These are phyloP conservation scores for Pichia insulana DNA, from an alignment of 805 yeast species.

Conservation along the genomic window DNA sequence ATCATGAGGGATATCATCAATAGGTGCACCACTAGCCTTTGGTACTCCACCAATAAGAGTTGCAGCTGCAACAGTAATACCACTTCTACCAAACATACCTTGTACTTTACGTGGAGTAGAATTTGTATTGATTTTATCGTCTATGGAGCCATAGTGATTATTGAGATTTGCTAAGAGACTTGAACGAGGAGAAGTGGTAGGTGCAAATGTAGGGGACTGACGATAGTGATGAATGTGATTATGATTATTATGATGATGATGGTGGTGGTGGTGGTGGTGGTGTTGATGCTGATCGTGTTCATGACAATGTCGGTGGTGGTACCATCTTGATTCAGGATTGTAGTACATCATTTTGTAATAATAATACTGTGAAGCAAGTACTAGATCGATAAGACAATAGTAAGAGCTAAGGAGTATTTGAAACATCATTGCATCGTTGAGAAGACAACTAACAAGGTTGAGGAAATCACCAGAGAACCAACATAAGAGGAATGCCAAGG, in stretches of 20 bases:
- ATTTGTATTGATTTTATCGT: too few relatives aligned
- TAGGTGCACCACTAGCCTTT: slow-evolving; percentile 22
- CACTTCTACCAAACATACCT: too few relatives aligned
- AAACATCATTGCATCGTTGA: slow-evolving; percentile 40
- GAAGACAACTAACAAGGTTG: slow-evolving; percentile 40
- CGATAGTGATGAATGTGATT: too few relatives aligned
- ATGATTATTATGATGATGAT: too few relatives aligned
- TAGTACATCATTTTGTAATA: slow-evolving; percentile 36
- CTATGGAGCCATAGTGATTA: too few relatives aligned
- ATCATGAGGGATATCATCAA: slow-evolving; percentile 5
- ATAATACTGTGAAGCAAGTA: slow-evolving; percentile 38
- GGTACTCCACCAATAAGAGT: slow-evolving; percentile 23
- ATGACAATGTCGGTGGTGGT: slow-evolving; percentile 13
- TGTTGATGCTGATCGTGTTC: too few relatives aligned
- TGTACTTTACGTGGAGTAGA: too few relatives aligned
- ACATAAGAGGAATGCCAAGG: slow-evolving; percentile 47
- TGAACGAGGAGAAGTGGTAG: too few relatives aligned
- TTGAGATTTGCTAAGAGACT: too few relatives aligned
- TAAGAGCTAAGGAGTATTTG: slow-evolving; percentile 39
- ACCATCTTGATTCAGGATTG: slow-evolving; percentile 27
- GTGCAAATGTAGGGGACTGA: too few relatives aligned
- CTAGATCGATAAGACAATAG: slow-evolving; percentile 40
- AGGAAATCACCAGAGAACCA: slow-evolving; percentile 62
- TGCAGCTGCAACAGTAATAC: not conserved
- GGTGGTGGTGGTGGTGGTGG: slow-evolving; percentile 13